Evolutionary conservation across 2,329 filamentous ascomycete species (phyloP).

Genomic region (Dactylellina haptotyla): DNA sequence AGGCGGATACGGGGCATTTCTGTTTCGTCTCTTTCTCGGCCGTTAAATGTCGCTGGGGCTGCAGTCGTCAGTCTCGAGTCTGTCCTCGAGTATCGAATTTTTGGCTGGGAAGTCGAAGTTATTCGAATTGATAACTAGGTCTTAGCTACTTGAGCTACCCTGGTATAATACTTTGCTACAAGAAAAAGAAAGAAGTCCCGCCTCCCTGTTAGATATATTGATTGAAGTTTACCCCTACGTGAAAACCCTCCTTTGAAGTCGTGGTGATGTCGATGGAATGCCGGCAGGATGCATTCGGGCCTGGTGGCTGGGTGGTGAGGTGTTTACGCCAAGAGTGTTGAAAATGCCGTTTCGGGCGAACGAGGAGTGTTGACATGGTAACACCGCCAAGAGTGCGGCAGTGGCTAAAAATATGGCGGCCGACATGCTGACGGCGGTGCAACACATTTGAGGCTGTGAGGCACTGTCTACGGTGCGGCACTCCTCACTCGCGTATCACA

Average conservation of each 20-base stretch:
- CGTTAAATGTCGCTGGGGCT: background rate
- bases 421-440: background rate
- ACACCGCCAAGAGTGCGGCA: background rate
- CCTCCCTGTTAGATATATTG: background rate
- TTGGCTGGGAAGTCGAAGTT: background rate
- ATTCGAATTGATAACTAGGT: background rate
- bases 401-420: background rate
- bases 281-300: background rate
- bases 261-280: slow-evolving; percentile 5
- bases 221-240: background rate
- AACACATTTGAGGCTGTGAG: background rate
- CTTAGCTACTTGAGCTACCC: background rate
- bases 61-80: background rate
- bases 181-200: background rate
- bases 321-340: slow-evolving; percentile 12
- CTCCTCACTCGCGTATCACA: too few relatives aligned
- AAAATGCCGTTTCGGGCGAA: background rate
- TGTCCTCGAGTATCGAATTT: background rate
- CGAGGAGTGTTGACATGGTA: background rate
- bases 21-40: background rate
- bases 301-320: too few relatives aligned
- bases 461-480: too few relatives aligned
- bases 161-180: background rate
- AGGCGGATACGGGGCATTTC: too few relatives aligned
- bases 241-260: background rate